A percentile compares a stretch with the other conserved stretches of the same genome.
Conservation (phyloP, 2,329 filamentous ascomycete species). For the Sporothrix variecibatus region DNA sequence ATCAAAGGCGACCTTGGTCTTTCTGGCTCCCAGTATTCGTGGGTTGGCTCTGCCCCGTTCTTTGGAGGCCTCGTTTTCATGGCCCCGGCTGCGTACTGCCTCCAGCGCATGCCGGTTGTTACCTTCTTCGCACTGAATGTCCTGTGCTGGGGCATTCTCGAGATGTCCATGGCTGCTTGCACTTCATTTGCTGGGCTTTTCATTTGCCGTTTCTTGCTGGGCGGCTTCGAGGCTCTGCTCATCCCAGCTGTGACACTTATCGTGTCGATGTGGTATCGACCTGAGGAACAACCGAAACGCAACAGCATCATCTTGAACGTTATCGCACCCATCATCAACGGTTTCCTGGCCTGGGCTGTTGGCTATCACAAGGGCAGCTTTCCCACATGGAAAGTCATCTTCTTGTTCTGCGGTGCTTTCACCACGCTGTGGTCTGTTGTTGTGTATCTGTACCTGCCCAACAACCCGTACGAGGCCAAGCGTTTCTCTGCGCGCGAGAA, state of each 20-base stretch:
- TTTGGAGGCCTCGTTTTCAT: conserved; percentile 34
- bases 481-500: conserved; percentile 26
- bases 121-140: conserved; percentile 32
- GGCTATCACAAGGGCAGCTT: conserved; percentile 32
- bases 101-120: conserved; percentile 31
- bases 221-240: conserved; percentile 32
- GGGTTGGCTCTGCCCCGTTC: conserved; percentile 34
- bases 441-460: conserved; percentile 32
- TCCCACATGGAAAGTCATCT: conserved; percentile 36
- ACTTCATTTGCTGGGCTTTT: conserved; percentile 31
- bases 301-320: conserved; percentile 36
- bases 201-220: conserved; percentile 33
- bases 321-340: conserved; percentile 34
- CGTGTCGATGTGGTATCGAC: conserved; percentile 33
- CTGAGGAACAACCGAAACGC: conserved; percentile 35
- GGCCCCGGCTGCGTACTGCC: conserved; percentile 32
- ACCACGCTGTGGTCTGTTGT: conserved; percentile 33
- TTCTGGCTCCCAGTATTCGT: conserved; percentile 36
- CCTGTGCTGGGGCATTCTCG: conserved; percentile 32
- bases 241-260: conserved; percentile 33
- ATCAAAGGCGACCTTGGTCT: conserved; percentile 33
- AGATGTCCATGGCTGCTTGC: conserved; percentile 33
- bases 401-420: conserved; percentile 33
- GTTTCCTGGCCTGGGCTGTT: conserved; percentile 33
- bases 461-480: conserved; percentile 32